These are phyloP conservation scores for Mycosphaerella arachidis DNA, from an alignment of 2,329 filamentous ascomycete genomes.

Conservation along the genomic window DNA sequence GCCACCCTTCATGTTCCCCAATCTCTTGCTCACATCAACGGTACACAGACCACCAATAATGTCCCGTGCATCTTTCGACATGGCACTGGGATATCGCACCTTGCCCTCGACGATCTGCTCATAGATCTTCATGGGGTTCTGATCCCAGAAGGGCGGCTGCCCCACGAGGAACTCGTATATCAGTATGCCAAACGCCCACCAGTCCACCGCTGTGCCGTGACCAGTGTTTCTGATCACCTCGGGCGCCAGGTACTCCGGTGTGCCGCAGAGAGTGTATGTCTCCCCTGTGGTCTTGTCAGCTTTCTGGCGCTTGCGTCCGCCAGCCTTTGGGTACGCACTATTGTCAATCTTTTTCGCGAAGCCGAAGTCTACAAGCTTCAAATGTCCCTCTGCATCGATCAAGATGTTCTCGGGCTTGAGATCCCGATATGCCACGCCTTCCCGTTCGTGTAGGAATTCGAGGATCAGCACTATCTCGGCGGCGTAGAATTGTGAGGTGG, in stretches of 20 bases:
- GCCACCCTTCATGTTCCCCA: conserved; percentile 74
- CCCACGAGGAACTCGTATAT: conserved; percentile 82
- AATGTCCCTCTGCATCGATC: conserved; percentile 70
- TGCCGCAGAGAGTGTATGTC: conserved; percentile 79
- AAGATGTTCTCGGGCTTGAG: conserved; percentile 80
- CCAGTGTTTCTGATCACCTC: conserved; percentile 82
- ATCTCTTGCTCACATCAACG: conserved; percentile 69
- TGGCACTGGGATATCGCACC: conserved; percentile 65
- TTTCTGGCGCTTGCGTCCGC: conserved; percentile 4
- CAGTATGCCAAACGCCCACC: conserved; percentile 81
- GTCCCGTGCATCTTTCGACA: conserved; percentile 66
- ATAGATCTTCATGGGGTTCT: conserved; percentile 83
- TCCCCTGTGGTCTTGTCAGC: conserved; percentile 47
- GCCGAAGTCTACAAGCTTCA: conserved; percentile 80
- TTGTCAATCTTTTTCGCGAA: conserved; percentile 74
- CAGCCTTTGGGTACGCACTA: conserved; percentile 35
- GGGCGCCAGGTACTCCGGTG: conserved; percentile 77
- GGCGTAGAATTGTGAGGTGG: conserved; percentile 74
- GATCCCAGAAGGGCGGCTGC: conserved; percentile 82
- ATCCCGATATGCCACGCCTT: conserved; percentile 76
- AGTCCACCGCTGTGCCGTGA: conserved; percentile 70
- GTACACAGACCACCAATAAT: conserved; percentile 74
- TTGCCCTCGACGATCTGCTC: conserved; percentile 76
- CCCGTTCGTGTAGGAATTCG: conserved; percentile 73
- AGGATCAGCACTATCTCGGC: conserved; percentile 79